Evolutionary conservation across 768 basidiomycete genomes (phyloP), one percentile per base, ranked within the genome.

Genomic region (Rhodotorula kratochvilovae): DNA sequence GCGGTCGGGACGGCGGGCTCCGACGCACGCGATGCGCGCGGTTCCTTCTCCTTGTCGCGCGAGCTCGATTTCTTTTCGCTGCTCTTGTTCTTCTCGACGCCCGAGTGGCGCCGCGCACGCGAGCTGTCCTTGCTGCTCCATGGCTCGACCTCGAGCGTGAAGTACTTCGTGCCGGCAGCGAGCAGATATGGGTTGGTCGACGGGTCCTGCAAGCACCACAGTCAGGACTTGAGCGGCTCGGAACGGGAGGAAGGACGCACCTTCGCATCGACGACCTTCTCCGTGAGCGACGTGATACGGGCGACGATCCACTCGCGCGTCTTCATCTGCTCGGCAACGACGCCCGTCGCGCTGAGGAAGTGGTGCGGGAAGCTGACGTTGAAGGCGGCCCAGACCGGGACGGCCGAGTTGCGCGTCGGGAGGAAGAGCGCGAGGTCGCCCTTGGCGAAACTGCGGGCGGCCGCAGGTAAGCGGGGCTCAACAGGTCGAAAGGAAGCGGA

Each of bases 361-460:
- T 97, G 94, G 81, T 98, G 95, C 59, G 96, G 96, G 81, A 94
- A 95, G 19, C 90, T 92, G 16, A 97, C 90, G 81, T 98, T 99
- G 82, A 98, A 99, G 17, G 96, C 96, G 33, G 95, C 96, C 95
- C 96, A 99, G 2, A 92, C 90, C 79, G 90, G 92, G 54, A 90
- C 89, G 12, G 91, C 86, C 39, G 92, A 92, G 80, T 97, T 97
- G 58, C 94, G 85, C 0, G 96, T 99, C 3, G 96, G 96, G 23
- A 99, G 83, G 81, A 99, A 99, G 42, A 99, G 83, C 2, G 94
- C 95, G 61, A 99, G 83, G 81, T 99, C 96, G 17, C 94, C 93
- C 79, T 92, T 94, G 15, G 89, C 84, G 76, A 98, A 98, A 81
- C 75, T 76, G 64, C 54, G 19, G 5, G 15, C 33, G 15, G 31